Evolutionary conservation across 129 eudicot genomes (phyloP).

Genomic region (Centaurea solstitialis): DNA sequence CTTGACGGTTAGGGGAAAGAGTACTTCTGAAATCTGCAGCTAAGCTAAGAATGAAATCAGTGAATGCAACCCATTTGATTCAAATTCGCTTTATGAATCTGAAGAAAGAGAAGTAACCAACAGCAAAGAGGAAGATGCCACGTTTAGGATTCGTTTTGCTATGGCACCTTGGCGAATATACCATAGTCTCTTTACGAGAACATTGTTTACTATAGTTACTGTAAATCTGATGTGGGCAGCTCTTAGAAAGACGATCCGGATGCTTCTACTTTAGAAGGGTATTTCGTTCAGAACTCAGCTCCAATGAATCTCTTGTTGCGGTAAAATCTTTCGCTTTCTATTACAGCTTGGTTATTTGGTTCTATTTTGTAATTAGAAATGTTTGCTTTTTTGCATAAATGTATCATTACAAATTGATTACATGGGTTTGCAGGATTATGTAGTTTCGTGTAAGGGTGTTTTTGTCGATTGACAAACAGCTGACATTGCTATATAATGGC

Average conservation of each 20-base stretch:
- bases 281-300: slow-evolving; percentile 51
- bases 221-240: slow-evolving; percentile 74
- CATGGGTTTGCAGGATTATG: slow-evolving; percentile 1
- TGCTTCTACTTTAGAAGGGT: slow-evolving; percentile 40
- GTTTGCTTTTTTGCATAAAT: not conserved
- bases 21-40: no score
- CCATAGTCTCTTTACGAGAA: slow-evolving; percentile 55
- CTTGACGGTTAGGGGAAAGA: no score
- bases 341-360: not conserved
- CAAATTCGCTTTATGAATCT: slow-evolving; percentile 66
- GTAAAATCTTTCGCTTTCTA: slow-evolving; percentile 32
- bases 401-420: not conserved
- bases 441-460: not conserved
- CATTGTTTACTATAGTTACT: slow-evolving; percentile 69
- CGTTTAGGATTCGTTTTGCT: slow-evolving; percentile 75
- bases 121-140: slow-evolving; percentile 43
- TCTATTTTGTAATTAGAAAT: no score
- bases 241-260: slow-evolving; percentile 45
- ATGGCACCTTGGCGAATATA: slow-evolving; percentile 66
- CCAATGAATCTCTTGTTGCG: slow-evolving; percentile 69
- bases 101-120: slow-evolving; percentile 64
- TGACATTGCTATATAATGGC: slow-evolving; percentile 22
- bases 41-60: slow-evolving; percentile 45
- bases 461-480: not conserved
- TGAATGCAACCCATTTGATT: slow-evolving; percentile 65